Conservation (phyloP, 805 yeast species). For the Ogataea nitratoaversa region DNA sequence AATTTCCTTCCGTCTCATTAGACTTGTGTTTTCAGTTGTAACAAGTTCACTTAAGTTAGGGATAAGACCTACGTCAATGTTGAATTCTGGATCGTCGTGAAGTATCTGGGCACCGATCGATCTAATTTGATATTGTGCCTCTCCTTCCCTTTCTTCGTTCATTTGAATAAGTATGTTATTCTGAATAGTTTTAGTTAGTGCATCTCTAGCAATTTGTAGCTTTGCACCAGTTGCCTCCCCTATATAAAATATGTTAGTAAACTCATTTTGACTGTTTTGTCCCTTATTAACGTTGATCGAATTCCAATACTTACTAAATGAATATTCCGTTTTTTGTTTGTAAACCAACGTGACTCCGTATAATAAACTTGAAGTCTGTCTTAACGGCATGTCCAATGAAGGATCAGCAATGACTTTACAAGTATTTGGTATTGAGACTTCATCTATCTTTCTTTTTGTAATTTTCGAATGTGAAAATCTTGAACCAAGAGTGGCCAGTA, state of each 20-base stretch:
- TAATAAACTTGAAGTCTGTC: conserved; percentile 40
- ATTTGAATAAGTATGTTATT: neutral
- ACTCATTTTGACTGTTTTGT: too few relatives aligned
- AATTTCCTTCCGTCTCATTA: neutral
- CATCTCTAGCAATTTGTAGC: conserved; percentile 10
- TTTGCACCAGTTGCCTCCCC: conserved; percentile 16
- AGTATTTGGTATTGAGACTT: conserved; percentile 38
- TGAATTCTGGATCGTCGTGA: conserved; percentile 37
- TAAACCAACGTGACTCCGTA: conserved; percentile 47
- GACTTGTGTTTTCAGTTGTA: neutral
- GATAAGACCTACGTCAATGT: conserved; percentile 29
- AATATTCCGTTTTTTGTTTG: conserved; percentile 44
- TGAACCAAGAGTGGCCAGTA: conserved; percentile 28
- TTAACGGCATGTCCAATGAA: conserved; percentile 19
- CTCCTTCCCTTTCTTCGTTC: neutral
- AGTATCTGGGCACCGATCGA: conserved; percentile 7
- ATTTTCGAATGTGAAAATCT: conserved; percentile 20
- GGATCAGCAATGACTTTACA: conserved; percentile 31
- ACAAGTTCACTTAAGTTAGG: conserved; percentile 11
- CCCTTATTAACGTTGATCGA: too few relatives aligned
- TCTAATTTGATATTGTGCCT: neutral
- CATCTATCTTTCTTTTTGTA: conserved; percentile 29
- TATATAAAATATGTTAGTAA: conserved; percentile 1
- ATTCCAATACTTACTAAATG: conserved; percentile 27
- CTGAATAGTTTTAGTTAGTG: neutral